A percentile compares a stretch with the other conserved stretches of the same genome.
These are phyloP conservation scores for Papilionanthe hybrid DNA, from an alignment of 116 monocot genomes.

Conservation along the genomic window DNA sequence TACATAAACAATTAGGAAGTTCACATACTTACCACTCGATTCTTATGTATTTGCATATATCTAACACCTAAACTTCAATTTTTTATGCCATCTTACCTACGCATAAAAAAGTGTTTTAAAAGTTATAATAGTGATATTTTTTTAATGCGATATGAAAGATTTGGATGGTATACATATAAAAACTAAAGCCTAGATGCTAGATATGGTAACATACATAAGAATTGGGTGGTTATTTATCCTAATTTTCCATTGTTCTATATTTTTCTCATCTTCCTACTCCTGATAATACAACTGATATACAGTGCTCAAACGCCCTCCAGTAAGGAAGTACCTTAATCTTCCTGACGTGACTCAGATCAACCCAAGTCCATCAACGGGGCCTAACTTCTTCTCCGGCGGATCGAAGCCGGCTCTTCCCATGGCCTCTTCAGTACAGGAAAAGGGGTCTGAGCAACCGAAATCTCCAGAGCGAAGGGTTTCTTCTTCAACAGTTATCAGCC, in stretches of 20 bases:
- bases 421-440: conserved; percentile 8
- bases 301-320: conserved; percentile 65
- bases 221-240: no score
- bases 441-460: conserved; percentile 22
- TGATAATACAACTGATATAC: conserved; percentile 5
- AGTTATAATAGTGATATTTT: no score
- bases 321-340: conserved; percentile 66
- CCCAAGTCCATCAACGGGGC: conserved; percentile 19
- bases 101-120: no score
- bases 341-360: conserved; percentile 28
- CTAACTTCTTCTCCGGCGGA: conserved; percentile 42
- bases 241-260: neutral
- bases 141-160: no score
- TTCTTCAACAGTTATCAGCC: conserved; percentile 62
- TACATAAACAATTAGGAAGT: no score
- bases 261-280: neutral
- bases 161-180: no score
- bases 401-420: conserved; percentile 23
- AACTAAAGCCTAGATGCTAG: no score
- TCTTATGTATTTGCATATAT: no score
- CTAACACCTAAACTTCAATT: no score
- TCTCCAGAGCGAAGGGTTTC: conserved; percentile 23
- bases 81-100: no score
- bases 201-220: no score
- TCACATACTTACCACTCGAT: no score